Evolutionary conservation across 371 early-diverging fungal genomes (phyloP).

Genomic region (Mortierella sp.): DNA sequence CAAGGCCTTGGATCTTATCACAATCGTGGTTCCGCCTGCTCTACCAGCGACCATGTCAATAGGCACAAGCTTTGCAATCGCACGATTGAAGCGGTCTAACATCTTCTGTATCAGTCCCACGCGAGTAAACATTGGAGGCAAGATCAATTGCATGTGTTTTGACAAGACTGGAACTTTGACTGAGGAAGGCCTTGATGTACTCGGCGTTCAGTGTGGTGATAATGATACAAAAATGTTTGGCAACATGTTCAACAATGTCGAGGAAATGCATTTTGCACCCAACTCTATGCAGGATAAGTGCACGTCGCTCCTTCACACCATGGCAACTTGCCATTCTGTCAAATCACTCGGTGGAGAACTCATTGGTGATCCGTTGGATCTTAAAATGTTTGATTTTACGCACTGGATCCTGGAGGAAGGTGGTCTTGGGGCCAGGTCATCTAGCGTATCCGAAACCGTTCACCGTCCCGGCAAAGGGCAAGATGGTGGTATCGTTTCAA

Average conservation of each 20-base stretch:
- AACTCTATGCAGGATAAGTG: constrained; percentile 43
- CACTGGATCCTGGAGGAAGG: constrained; percentile 93
- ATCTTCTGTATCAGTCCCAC: constrained; percentile 97
- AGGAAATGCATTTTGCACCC: constrained; percentile 24
- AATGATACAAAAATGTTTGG: constrained; percentile 58
- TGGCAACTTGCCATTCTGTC: constrained; percentile 98
- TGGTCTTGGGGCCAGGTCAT: constrained; percentile 54
- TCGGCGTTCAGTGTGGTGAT: constrained; percentile 81
- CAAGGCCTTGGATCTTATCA: constrained; percentile 93
- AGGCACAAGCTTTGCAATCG: constrained; percentile 95
- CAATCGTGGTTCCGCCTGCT: constrained; percentile 97
- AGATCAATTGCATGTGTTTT: constrained; percentile 96
- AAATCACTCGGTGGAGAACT: constrained; percentile 91
- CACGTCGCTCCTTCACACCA: constrained; percentile 73
- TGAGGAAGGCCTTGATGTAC: constrained; percentile 97
- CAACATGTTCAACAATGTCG: constrained; percentile 49
- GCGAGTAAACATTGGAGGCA: constrained; percentile 96
- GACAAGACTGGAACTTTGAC: constrained; percentile 99
- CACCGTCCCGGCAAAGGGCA: constrained; percentile 11
- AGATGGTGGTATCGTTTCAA: constrained; percentile 75
- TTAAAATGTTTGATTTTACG: constrained; percentile 99
- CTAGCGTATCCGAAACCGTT: constrained; percentile 17
- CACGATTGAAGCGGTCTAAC: constrained; percentile 82
- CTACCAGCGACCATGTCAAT: constrained; percentile 97
- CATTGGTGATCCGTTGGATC: constrained; percentile 98